A percentile compares a stretch with the other conserved stretches of the same genome.
phyloP scores from a whole-genome alignment of 371 early-diverging fungal genomes.

The Umbelopsis sp. region DNA sequence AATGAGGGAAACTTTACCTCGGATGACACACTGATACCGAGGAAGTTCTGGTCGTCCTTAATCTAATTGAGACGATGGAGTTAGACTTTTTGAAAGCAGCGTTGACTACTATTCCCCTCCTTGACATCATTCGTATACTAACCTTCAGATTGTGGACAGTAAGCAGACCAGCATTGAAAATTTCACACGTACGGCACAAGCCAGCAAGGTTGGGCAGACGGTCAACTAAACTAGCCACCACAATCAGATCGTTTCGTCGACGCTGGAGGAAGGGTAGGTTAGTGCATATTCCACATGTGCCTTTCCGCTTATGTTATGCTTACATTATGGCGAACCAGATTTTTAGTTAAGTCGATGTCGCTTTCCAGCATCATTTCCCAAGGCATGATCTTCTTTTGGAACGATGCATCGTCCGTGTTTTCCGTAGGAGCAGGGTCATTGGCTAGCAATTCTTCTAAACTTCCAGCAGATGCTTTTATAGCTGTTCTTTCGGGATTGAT shows the following conservation, averaged over 20 bases:
- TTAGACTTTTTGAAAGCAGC: too few species aligned
- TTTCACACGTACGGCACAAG: constrained; percentile 66
- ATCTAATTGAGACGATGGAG: constrained; percentile 27
- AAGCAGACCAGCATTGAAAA: constrained; percentile 63
- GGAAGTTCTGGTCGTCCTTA: constrained; percentile 58
- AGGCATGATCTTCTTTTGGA: constrained; percentile 68
- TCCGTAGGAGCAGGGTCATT: not conserved
- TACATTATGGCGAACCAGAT: constrained; percentile 36
- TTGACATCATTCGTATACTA: not conserved
- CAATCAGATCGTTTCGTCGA: constrained; percentile 58
- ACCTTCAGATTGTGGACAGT: constrained; percentile 50
- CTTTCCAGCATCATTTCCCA: constrained; percentile 67
- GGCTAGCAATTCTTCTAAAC: constrained; percentile 20
- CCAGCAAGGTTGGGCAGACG: constrained; percentile 71
- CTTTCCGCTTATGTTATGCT: not conserved
- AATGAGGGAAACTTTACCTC: constrained; percentile 27
- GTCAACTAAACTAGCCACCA: constrained; percentile 62
- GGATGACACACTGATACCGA: constrained; percentile 57
- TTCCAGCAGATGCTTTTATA: constrained; percentile 35
- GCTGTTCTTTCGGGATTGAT: constrained; percentile 30
- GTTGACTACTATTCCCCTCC: too few species aligned
- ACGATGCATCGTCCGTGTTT: constrained; percentile 31
- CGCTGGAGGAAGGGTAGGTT: constrained; percentile 27
- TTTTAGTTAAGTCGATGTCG: constrained; percentile 49
- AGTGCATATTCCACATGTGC: not conserved